Evolutionary conservation across 768 basidiomycete species (phyloP), one percentile per base, ranked within the genome.

Genomic region (Rhizopogon vulgaris): DNA sequence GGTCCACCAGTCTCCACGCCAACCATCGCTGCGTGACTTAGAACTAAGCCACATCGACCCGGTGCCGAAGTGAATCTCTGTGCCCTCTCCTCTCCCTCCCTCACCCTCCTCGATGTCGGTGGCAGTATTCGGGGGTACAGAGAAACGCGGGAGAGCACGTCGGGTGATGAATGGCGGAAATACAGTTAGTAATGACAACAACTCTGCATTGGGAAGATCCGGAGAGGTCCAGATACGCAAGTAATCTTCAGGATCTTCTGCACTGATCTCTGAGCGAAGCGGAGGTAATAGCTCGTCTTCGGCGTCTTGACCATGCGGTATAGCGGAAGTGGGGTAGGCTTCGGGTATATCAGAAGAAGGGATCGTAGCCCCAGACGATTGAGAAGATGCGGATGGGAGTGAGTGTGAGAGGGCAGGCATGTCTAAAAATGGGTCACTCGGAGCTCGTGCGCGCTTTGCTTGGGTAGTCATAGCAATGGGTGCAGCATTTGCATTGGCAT

Each of bases 211-310:
- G 38, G 79, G 57, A 6, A 95, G 74, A 65, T 92, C 82, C 17
- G 92, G 89, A 5, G 83, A 81, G 0, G 81, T 85, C 93, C 93
- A 95, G 38, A 80, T 78, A 50, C 91, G 82, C 66, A 89, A 68
- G 58, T 79, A 78, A 39, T 79, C 82, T 9, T 71, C 71, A 25
- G 60, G 43, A 14, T 51, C 72, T 61, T 50, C 73, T 50, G 60
- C 64, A 60, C 52, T 58, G 49, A 64, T 58, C 54, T 71, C 65
- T 56, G 65, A 61, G 38, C 68, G 62, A 51, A 62, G 67, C 55
- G 69, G 64, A 34, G 63, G 63, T 48, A 70, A 55, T 17, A 64
- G 54, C 14, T 68, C 66, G 38, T 77, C 77, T 28, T 66, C 66
- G 36, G n/a, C 59, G 27, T 62, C 60, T 18, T 63, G 64, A 40